Evolutionary conservation across 2,329 filamentous ascomycete genomes (phyloP).

Genomic region (Aspergillus fumigatiaffinis): DNA sequence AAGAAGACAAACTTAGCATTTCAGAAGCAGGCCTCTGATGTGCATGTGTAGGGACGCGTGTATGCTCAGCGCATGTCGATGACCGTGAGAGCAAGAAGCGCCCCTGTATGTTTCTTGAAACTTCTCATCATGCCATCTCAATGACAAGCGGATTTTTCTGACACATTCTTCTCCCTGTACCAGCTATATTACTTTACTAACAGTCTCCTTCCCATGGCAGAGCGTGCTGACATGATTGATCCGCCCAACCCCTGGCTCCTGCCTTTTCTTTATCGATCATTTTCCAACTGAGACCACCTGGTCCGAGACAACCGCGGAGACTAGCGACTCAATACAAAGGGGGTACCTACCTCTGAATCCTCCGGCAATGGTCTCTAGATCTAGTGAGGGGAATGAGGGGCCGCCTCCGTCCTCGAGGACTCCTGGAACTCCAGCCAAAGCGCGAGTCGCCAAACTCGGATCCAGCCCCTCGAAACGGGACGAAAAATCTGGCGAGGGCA

Average conservation of each 20-base stretch:
- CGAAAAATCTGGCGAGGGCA: slow-evolving; percentile 41
- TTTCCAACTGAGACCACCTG: slow-evolving; percentile 21
- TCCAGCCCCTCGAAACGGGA: slow-evolving; percentile 47
- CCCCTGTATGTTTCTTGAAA: slow-evolving; percentile 21
- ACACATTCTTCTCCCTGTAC: background rate
- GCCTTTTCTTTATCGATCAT: slow-evolving; percentile 24
- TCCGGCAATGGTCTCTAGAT: slow-evolving; percentile 38
- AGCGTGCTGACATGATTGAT: slow-evolving; percentile 31
- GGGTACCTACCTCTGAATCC: background rate
- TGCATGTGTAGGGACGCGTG: slow-evolving; percentile 18
- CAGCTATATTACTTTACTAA: slow-evolving; percentile 8
- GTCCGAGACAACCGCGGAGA: slow-evolving; percentile 11
- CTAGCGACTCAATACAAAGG: background rate
- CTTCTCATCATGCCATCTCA: slow-evolving; percentile 15
- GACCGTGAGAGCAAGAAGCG: slow-evolving; percentile 24
- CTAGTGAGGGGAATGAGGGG: slow-evolving; percentile 34
- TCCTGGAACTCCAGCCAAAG: slow-evolving; percentile 35
- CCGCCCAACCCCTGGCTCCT: slow-evolving; percentile 29
- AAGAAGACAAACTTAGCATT: background rate
- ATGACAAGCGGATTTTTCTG: background rate
- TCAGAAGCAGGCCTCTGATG: slow-evolving; percentile 15
- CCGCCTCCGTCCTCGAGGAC: slow-evolving; percentile 32
- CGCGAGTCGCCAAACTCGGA: slow-evolving; percentile 33
- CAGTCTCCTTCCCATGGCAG: slow-evolving; percentile 10
- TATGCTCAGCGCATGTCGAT: slow-evolving; percentile 14